Evolutionary conservation across 2,329 filamentous ascomycete species (phyloP).

Genomic region (Stachybotrys chlorohalonatus): DNA sequence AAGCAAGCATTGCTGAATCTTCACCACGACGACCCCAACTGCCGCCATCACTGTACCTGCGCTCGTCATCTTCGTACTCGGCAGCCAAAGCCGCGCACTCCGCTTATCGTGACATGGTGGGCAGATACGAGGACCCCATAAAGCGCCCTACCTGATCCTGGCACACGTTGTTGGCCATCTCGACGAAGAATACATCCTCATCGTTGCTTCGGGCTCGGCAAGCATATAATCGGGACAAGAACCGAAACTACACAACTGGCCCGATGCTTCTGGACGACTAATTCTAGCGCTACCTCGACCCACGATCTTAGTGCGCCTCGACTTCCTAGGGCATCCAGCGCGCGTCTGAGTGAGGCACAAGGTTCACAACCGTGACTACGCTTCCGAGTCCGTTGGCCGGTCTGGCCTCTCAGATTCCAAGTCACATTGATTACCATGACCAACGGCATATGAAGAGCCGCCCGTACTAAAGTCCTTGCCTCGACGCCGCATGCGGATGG

Average conservation of each 20-base stretch:
- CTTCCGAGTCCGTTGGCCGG: not conserved
- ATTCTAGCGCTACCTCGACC: not conserved
- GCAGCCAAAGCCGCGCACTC: not conserved
- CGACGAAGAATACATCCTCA: no score
- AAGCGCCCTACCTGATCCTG: not conserved
- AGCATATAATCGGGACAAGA: no score
- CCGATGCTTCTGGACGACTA: not conserved
- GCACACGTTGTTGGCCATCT: not conserved
- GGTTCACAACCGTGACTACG: not conserved
- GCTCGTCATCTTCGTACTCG: not conserved
- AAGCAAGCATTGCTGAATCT: not conserved
- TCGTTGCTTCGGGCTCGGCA: no score
- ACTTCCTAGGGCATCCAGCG: not conserved
- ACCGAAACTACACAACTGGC: no score
- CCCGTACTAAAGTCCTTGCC: not conserved
- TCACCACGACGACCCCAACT: not conserved
- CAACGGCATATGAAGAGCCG: not conserved
- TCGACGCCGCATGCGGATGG: not conserved
- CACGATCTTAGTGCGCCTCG: not conserved
- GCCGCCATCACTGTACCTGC: not conserved
- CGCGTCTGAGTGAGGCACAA: not conserved
- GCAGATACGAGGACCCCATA: not conserved
- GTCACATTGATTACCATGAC: not conserved
- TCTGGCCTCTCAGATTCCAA: not conserved
- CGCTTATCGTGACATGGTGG: not conserved